Conservation (phyloP, 2,329 filamentous ascomycete genomes). For the Botrytis sinoallii region DNA sequence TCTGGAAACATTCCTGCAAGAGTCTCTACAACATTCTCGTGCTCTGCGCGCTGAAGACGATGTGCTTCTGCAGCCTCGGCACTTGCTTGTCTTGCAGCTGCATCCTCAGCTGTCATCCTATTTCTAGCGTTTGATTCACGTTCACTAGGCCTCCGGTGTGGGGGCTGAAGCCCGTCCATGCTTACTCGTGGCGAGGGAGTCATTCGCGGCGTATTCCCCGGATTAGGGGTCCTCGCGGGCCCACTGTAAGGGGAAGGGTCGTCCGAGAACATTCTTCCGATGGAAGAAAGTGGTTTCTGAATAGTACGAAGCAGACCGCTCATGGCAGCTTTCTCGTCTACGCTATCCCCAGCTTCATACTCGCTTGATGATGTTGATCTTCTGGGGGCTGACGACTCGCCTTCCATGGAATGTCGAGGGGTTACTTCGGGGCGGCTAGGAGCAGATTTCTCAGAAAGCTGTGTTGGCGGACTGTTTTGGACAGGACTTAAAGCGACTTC, state of each 20-base stretch:
- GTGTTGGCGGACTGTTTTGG: constrained; percentile 37
- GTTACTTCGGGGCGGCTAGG: constrained; percentile 55
- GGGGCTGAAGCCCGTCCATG: constrained; percentile 28
- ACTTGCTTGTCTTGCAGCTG: constrained; percentile 84
- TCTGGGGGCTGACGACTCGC: constrained; percentile 55
- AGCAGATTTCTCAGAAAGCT: constrained; percentile 46
- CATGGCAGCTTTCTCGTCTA: constrained; percentile 77
- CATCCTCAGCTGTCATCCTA: constrained; percentile 71
- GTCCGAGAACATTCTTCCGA: constrained; percentile 91
- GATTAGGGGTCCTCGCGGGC: constrained; percentile 45
- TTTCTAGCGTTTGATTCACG: constrained; percentile 25
- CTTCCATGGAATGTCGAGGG: constrained; percentile 57
- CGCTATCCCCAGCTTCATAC: constrained; percentile 47
- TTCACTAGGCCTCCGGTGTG: constrained; percentile 22
- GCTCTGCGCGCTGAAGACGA: constrained; percentile 77
- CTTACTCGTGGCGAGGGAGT: constrained; percentile 34
- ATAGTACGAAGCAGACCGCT: constrained; percentile 84
- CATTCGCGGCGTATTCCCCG: constrained; percentile 42
- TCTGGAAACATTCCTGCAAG: constrained; percentile 96
- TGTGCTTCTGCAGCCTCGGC: constrained; percentile 86
- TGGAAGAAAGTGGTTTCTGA: constrained; percentile 83
- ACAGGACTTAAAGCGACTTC: constrained; percentile 42
- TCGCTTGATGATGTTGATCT: constrained; percentile 55
- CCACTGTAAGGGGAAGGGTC: constrained; percentile 42
- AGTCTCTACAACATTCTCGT: constrained; percentile 89